Evolutionary conservation across 805 yeast species (phyloP).

Genomic region (Wickerhamiella qilinensis): DNA sequence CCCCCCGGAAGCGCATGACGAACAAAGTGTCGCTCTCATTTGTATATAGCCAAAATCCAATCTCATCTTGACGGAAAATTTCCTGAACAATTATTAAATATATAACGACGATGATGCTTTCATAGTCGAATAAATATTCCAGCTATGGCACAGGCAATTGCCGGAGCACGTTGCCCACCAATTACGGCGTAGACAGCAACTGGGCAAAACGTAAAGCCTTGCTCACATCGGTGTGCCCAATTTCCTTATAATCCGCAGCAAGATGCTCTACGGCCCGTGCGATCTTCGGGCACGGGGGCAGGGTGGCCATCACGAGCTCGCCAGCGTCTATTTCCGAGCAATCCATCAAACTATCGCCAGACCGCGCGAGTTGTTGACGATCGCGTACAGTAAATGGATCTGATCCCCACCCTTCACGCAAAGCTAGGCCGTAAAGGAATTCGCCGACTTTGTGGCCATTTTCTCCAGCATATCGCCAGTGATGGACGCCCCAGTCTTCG

Average conservation of each 20-base stretch:
- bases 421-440: conserved; percentile 34
- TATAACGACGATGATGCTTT: no score
- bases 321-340: not conserved
- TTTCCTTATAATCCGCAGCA: no score
- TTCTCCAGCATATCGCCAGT: conserved; percentile 46
- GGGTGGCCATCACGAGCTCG: not conserved
- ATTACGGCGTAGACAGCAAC: no score
- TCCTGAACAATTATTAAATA: not conserved
- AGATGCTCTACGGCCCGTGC: not conserved
- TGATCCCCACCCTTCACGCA: not conserved
- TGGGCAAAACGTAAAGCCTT: no score
- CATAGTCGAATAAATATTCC: no score
- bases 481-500: conserved; percentile 52
- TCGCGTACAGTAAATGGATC: not conserved
- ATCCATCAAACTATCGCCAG: not conserved
- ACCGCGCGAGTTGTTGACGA: not conserved
- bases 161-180: no score
- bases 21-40: not conserved
- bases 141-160: not conserved
- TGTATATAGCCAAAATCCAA: not conserved
- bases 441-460: conserved; percentile 50
- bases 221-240: no score
- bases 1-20: not conserved
- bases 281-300: conserved; percentile 11
- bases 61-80: not conserved